Base-by-base conservation (phyloP, 495 filamentous ascomycete species). In the Aspergillus ellipticus region DNA sequence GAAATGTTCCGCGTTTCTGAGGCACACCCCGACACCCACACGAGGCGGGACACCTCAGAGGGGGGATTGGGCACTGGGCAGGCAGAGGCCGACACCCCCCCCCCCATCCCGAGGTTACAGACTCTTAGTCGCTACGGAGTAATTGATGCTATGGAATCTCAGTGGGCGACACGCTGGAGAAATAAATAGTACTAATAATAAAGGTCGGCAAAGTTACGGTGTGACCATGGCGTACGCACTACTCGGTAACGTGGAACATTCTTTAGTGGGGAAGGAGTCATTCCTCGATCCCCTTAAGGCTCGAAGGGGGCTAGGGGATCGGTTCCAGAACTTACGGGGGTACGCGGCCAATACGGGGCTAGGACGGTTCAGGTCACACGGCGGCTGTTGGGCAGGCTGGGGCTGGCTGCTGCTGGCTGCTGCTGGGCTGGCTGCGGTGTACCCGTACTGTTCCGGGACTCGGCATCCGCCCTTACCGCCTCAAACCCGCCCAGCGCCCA, bases 381-480 rank as follows among this genome's bases (percentile, higher is more conserved):
- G 11, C 35, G 35, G 35, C 11, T n/a, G 35, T 39, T 39, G 35
- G 35, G 35, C 13, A 15, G 35, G 35, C 35, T 39, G 35, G n/a
- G n/a, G n/a, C n/a, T n/a, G n/a, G n/a, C n/a, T n/a, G n/a, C n/a
- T n/a, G n/a, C n/a, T n/a, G 10, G 11, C 35, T 8, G 35, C 11
- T n/a, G 35, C n/a, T 39, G 35, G 35, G 35, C 13, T 15, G 35
- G 35, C 8, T 15, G 35, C 35, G 35, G 35, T 29, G 45, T n/a
- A 53, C 45, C 37, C 9, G 49, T 54, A 48, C 26, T 39, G 55
- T 58, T n/a, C 35, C 54, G 54, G 54, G 26, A 46, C 17, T 45
- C 43, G 52, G 51, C 46, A 59, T 31, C 43, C 55, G 37, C 55
- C 49, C 28, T 53, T 58, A 48, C 55, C 55, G 51, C 56, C 56